Percentiles rank a stretch among this genome's conserved stretches.
Evolutionary conservation across 139 green algal species (phyloP).

Genomic region (Pycnococcus provasolii): DNA sequence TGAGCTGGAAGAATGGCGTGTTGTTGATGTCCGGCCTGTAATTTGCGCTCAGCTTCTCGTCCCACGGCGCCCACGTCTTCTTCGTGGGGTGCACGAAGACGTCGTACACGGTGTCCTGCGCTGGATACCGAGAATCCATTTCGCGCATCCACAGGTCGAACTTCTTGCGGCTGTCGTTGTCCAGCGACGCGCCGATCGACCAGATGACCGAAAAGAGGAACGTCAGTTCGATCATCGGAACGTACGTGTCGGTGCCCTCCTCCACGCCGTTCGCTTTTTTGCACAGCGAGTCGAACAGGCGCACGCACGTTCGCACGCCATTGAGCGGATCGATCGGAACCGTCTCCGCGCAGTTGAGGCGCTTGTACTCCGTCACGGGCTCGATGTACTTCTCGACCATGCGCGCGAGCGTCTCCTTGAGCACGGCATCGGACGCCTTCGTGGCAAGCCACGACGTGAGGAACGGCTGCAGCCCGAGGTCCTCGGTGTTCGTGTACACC

Average conservation of each 20-base stretch:
- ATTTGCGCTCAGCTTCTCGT: conserved; percentile 43
- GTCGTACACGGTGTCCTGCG: conserved; percentile 62
- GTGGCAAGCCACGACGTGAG: conserved; percentile 51
- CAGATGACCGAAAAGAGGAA: conserved; percentile 76
- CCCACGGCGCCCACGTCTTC: conserved; percentile 52
- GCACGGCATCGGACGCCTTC: conserved; percentile 15
- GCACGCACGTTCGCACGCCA: conserved; percentile 49
- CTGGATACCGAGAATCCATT: conserved; percentile 48
- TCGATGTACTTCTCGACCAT: conserved; percentile 68
- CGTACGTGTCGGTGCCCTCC: conserved; percentile 34
- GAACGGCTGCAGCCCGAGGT: conserved; percentile 62
- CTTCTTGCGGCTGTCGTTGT: conserved; percentile 57
- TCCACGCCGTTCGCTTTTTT: conserved; percentile 44
- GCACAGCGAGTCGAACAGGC: conserved; percentile 60
- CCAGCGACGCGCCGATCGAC: conserved; percentile 58
- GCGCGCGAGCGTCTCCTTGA: conserved; percentile 39
- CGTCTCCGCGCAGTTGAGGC: conserved; percentile 53
- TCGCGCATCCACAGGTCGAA: conserved; percentile 44
- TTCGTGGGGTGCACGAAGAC: conserved; percentile 56
- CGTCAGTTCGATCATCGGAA: conserved; percentile 57
- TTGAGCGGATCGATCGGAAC: conserved; percentile 56
- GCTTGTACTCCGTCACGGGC: conserved; percentile 50
- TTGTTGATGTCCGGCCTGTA: conserved; percentile 45
- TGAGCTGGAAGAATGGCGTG: conserved; percentile 60
- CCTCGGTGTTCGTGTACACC: conserved; percentile 75